These are phyloP conservation scores for Grosmannia serpens DNA, from an alignment of 2,329 filamentous ascomycete genomes.

Conservation along the genomic window DNA sequence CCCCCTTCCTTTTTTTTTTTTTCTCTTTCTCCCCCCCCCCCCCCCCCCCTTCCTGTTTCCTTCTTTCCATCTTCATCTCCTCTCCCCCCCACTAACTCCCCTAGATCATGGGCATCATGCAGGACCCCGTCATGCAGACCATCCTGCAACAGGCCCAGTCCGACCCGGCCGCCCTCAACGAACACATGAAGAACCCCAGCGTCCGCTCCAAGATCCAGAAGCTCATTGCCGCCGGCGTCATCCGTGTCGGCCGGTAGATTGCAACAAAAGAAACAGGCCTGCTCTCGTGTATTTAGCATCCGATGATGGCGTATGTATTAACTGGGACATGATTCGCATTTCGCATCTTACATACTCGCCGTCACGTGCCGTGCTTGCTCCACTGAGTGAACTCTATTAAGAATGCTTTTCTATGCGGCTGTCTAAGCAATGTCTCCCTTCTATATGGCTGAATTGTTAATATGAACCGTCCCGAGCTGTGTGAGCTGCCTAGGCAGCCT, in stretches of 20 bases:
- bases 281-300: neutral
- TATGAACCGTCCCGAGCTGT: too few species aligned
- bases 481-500: too few species aligned
- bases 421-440: neutral
- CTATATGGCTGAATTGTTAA: too few species aligned
- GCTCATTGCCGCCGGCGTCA: conserved; percentile 84
- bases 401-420: neutral
- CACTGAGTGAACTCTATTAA: neutral
- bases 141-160: conserved; percentile 94
- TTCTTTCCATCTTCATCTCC: neutral
- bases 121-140: conserved; percentile 95
- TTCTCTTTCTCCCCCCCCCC: too few species aligned
- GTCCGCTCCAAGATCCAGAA: conserved; percentile 89
- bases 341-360: neutral
- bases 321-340: neutral
- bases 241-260: conserved; percentile 42
- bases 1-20: too few species aligned
- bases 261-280: neutral
- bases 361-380: neutral
- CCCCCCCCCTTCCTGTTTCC: neutral
- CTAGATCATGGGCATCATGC: conserved; percentile 77
- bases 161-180: conserved; percentile 82
- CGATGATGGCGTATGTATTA: neutral
- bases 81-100: conserved; percentile 14
- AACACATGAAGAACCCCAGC: conserved; percentile 90